Conservation (phyloP, 345 rosid species). For the Populus nigra region DNA sequence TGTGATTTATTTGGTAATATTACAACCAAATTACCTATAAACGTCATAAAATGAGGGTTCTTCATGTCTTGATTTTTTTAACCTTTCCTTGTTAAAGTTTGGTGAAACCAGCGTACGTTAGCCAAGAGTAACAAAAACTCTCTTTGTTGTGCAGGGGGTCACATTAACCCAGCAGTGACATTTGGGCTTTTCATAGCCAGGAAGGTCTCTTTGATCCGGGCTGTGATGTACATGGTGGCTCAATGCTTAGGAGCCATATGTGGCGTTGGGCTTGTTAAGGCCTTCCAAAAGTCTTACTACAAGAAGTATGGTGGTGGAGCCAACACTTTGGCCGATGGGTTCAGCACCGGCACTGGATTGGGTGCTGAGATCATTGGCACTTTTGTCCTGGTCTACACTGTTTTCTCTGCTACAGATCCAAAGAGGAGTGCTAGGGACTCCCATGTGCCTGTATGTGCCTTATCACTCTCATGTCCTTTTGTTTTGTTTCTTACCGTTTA, state of each 20-base stretch:
- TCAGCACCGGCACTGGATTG: conserved; percentile 56
- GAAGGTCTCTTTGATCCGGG: conserved; percentile 67
- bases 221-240: conserved; percentile 64
- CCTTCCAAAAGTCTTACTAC: conserved; percentile 55
- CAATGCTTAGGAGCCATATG: conserved; percentile 78
- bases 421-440: conserved; percentile 86
- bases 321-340: conserved; percentile 50
- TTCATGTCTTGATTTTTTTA: background rate
- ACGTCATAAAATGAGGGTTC: background rate
- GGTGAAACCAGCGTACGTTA: background rate
- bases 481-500: background rate
- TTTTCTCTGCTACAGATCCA: conserved; percentile 88
- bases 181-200: conserved; percentile 72
- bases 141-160: conserved; percentile 50
- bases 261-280: conserved; percentile 78
- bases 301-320: conserved; percentile 61
- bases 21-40: background rate
- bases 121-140: background rate
- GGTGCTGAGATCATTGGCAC: conserved; percentile 90
- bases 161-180: conserved; percentile 88
- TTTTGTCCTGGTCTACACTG: conserved; percentile 80
- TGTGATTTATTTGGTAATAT: background rate
- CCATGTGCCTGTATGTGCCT: conserved; percentile 67
- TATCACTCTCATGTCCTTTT: background rate
- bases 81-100: background rate